Percentiles rank a stretch among this genome's conserved stretches.
phyloP scores from a whole-genome alignment of 2,329 filamentous ascomycete genomes.

The Pestalotiopsis sp. region DNA sequence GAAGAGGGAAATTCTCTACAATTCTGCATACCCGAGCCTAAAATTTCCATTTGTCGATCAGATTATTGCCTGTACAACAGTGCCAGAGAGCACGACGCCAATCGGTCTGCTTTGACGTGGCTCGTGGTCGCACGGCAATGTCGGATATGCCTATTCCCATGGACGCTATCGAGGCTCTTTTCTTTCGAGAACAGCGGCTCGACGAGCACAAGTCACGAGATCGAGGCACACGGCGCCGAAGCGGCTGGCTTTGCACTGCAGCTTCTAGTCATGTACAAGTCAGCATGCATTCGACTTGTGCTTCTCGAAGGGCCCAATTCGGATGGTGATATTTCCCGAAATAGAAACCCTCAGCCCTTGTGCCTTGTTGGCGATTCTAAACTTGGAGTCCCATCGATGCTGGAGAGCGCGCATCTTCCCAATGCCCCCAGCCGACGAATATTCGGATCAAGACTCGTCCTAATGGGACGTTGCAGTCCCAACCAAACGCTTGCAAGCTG shows the following conservation, averaged over 20 bases:
- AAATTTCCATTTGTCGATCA: background rate
- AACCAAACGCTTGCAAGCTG: no score
- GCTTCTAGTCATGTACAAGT: background rate
- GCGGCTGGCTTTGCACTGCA: background rate
- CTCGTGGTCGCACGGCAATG: background rate
- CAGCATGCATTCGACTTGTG: background rate
- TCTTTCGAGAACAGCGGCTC: background rate
- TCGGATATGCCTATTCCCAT: background rate
- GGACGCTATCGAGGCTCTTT: background rate
- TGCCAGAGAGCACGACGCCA: background rate
- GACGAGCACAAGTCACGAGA: background rate
- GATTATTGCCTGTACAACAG: background rate
- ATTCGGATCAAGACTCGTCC: no score
- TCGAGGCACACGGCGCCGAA: background rate
- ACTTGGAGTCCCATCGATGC: no score
- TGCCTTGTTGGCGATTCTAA: background rate
- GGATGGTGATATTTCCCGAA: background rate
- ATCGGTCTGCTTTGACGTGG: background rate
- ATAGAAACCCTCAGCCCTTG: background rate
- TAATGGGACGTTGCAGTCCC: no score
- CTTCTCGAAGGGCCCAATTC: background rate
- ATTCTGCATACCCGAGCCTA: no score
- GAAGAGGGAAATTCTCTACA: no score
- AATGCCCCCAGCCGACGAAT: no score
- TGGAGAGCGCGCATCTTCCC: no score